These are phyloP conservation scores for Suillus subalutaceus DNA, from an alignment of 768 basidiomycete species.

Conservation along the genomic window DNA sequence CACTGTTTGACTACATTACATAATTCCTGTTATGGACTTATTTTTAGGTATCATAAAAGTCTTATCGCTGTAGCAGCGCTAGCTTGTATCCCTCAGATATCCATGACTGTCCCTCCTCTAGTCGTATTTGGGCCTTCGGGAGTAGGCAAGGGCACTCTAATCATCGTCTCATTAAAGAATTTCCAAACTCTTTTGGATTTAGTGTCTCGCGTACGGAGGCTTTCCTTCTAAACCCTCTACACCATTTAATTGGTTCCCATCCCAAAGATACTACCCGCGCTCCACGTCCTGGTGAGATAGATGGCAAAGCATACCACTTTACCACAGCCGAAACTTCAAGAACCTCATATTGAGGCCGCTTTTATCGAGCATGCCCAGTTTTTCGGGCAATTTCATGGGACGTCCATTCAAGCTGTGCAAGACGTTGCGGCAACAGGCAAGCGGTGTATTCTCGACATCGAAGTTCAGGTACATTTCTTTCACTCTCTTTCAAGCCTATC, in stretches of 20 bases:
- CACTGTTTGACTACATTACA: not conserved
- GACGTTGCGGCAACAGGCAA: conserved; percentile 68
- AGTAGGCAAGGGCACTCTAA: conserved; percentile 91
- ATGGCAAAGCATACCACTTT: conserved; percentile 90
- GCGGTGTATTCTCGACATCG: conserved; percentile 94
- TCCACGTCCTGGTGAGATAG: conserved; percentile 78
- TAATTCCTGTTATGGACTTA: not conserved
- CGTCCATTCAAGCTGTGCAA: conserved; percentile 76
- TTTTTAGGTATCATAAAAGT: not conserved
- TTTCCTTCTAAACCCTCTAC: conserved; percentile 15
- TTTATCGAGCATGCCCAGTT: conserved; percentile 97
- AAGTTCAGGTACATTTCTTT: conserved; percentile 73
- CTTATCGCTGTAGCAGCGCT: too few species aligned
- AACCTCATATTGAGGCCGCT: conserved; percentile 66
- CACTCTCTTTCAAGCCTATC: conserved; percentile 11
- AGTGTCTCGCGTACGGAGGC: conserved; percentile 80
- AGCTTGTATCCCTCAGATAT: not conserved
- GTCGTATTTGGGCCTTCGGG: conserved; percentile 92
- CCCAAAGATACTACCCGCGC: conserved; percentile 82
- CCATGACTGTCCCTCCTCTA: conserved; percentile 51
- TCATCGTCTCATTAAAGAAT: conserved; percentile 78
- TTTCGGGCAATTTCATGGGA: conserved; percentile 90
- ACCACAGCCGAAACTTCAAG: conserved; percentile 70
- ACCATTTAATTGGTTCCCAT: not conserved
- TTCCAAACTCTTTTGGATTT: conserved; percentile 88